Conservation (phyloP, 2,329 filamentous ascomycete species). For the Pezicula carpinea region DNA sequence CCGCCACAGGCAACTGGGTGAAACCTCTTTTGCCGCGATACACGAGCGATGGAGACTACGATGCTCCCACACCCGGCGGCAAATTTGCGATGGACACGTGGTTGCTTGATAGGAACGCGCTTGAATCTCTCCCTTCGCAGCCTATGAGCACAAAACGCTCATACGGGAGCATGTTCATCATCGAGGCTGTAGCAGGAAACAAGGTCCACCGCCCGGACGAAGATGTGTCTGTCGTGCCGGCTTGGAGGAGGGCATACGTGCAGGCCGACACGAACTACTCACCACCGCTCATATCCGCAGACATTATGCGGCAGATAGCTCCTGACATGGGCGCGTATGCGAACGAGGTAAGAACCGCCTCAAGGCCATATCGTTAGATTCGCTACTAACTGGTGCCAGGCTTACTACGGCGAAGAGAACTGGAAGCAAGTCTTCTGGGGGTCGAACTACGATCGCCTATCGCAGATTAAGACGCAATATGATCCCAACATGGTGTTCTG, state of each 20-base stretch:
- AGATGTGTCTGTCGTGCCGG: neutral
- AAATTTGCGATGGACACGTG: too few relatives aligned
- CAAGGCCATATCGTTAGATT: neutral
- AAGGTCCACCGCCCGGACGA: neutral
- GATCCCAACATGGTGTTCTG: conserved; percentile 5
- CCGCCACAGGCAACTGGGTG: too few relatives aligned
- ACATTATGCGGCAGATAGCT: neutral
- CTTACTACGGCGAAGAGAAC: neutral
- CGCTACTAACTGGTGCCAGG: neutral
- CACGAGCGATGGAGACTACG: too few relatives aligned
- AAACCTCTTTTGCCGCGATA: too few relatives aligned
- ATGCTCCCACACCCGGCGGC: too few relatives aligned
- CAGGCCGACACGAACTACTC: neutral
- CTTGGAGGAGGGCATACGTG: neutral
- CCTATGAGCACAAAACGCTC: too few relatives aligned
- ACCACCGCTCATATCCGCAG: too few relatives aligned
- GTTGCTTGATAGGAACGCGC: too few relatives aligned
- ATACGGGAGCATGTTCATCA: neutral
- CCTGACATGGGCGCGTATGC: conserved; percentile 3
- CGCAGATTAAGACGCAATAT: conserved; percentile 4
- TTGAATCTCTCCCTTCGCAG: too few relatives aligned
- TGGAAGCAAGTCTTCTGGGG: neutral
- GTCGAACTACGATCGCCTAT: conserved; percentile 2
- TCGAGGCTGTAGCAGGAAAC: neutral
- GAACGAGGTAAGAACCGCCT: neutral